Base-by-base conservation (phyloP, 495 filamentous ascomycete genomes). In the Antarctomyces pellizariae region DNA sequence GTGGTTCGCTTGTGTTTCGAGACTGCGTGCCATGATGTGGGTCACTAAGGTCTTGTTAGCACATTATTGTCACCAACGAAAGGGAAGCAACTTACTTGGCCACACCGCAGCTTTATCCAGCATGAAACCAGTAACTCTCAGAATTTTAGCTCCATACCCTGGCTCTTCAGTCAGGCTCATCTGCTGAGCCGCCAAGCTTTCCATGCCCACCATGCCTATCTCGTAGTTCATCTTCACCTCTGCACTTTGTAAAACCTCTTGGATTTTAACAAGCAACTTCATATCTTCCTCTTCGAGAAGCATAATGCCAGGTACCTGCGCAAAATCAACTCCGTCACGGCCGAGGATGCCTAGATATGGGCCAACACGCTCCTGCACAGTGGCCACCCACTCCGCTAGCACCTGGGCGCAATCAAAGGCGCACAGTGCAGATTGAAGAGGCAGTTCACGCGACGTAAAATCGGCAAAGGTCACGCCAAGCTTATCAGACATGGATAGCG, bases 371-470 rank as follows among this genome's bases (percentile, higher is more conserved):
- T 93, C 82, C 47, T 97, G 86, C 6, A 97, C 72, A 0, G 84
- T 91, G 8, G 75, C 75, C 22, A 89, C 65, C 86, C 86, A 97
- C 48, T 97, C 86, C 1, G 86, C 84, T 13, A 97, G 67, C 0
- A 97, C 80, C 41, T 91, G 80, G n/a, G 82, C 75, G 39, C 86
- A 95, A 41, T 97, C 86, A 44, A 92, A 90, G 7, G 74, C 65
- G 46, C 83, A 95, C 63, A 97, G 71, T 4, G 77, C 78, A 8
- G 80, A 83, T 36, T 90, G 82, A 14, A 95, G 56, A 1, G 86
- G 84, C n/a, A 97, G 57, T 41, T 95, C 86, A 16, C 82, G 65
- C 16, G 74, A 80, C 1, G 71, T 73, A 32, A 79, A 70, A 34
- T 90, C 74, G 4, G 78, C 75, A 44, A 82, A 91, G 0, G 78